Base-by-base conservation (phyloP, 371 early-diverging fungal species). In the Haplosporangium sp. region DNA sequence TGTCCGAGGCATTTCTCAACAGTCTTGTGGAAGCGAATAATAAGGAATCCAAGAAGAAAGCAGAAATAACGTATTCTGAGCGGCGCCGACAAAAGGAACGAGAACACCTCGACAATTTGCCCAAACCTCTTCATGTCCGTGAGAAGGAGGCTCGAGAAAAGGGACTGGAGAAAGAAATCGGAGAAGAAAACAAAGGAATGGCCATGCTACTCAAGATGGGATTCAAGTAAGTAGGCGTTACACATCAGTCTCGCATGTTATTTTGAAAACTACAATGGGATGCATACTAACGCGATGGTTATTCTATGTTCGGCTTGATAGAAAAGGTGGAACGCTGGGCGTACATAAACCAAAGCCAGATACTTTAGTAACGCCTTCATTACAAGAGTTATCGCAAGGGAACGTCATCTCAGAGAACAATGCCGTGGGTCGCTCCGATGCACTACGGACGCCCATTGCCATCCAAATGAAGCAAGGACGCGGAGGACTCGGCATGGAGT, bases 131-230 rank as follows among this genome's bases (percentile, higher is more conserved):
- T 1, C 75, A 74, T 21, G 73, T 83, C 40, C 60, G 84, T 18
- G 84, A 84, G 47, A 62, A 81, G 46, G 90, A 92, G 72, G 83
- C 86, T 18, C 82, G 89, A 38, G 85, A 88, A 52, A 74, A 81
- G 40, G 91, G 90, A 0, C 63, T 91, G 9, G 58, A 85, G 11
- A 81, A 69, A 6, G 73, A 80, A 38, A 60, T 92, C 10, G 84
- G 82, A 8, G 80, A 81, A 18, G 82, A 83, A 6, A 91, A 91
- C 69, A 89, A 87, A 59, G 92, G 92, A 21, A 89, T 90, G 87
- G 79, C 88, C 38, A 87, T 92, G 89, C 60, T 92, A 14, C 85
- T 86, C 83, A 90, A 90, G 40, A 89, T 92, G 90, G 92, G 91
- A 0, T 92, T 86, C 83, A 87, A 87, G 87, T 86, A 83, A 16